Base-by-base conservation (phyloP, 2,329 filamentous ascomycete genomes). In the Diaporthe velutina region DNA sequence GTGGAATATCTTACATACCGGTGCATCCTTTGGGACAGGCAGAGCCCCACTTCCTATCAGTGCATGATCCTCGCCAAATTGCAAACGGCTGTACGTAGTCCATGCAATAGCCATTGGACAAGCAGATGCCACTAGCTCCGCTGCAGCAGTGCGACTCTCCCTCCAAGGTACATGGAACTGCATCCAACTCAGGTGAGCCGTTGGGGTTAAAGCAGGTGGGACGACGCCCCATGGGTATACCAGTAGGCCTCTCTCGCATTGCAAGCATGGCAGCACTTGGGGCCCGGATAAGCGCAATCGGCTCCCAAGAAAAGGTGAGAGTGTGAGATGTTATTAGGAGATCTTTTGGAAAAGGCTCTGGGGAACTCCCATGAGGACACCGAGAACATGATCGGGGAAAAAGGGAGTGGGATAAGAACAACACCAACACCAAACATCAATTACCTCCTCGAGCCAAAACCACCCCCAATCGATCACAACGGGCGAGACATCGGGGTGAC, bases 61-160 rank as follows among this genome's bases (percentile, higher is more conserved):
- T 73, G 28, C 71, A 73, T 40, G 28, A 45, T 4, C 71, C 71
- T 57, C 71, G 42, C 35, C 40, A 73, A 8, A 73, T 52, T 7
- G 48, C 58, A 52, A 73, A 67, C 4, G 71, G 71, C 25, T 73
- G 71, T 3, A 25, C n/a, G 33, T 55, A 73, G 17, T 67, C 58
- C 71, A 73, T 45, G 28, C 71, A 73, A 30, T 68, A 28, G 38
- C 71, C 71, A 17, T 73, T 73, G 5, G 71, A 73, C 40, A 73
- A 42, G 28, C 71, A 73, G 13, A 73, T 73, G 30, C 71, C 71
- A 3, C 48, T 28, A 3, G 25, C 1, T 9, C 4, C n/a, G 15
- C 35, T 25, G 22, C 71, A 73, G 42, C 71, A 73, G 48, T 68
- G 71, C 3, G 71, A 73, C 22, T 67, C 6, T 25, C 50, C 71